Percentiles rank a stretch among this genome's conserved stretches.
Evolutionary conservation across 805 yeast species (phyloP).

Genomic region (Hanseniaspora valbyensis): DNA sequence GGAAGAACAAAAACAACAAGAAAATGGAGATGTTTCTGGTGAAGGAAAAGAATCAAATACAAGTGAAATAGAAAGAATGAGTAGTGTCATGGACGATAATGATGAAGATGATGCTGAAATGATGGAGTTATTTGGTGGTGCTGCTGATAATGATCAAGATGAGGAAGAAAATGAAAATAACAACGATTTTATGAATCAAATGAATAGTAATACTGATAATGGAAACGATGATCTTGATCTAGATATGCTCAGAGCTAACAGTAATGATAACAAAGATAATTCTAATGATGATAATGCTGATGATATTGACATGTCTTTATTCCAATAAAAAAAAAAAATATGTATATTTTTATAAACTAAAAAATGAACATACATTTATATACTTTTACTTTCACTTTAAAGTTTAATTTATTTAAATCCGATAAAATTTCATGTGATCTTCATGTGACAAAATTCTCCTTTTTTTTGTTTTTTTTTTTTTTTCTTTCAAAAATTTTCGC

Average conservation of each 20-base stretch:
- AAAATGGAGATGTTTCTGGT: too few relatives aligned
- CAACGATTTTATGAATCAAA: neutral
- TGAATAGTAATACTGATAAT: neutral
- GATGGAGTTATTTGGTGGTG: slow-evolving; percentile 14
- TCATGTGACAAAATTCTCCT: too few relatives aligned
- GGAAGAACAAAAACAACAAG: neutral
- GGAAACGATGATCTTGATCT: neutral
- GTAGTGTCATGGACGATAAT: too few relatives aligned
- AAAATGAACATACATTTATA: too few relatives aligned
- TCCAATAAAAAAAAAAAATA: neutral
- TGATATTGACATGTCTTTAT: neutral
- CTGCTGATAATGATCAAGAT: too few relatives aligned
- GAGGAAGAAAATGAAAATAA: neutral
- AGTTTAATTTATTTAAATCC: too few relatives aligned
- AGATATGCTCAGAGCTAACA: neutral
- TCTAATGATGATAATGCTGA: neutral
- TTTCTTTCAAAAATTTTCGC: too few relatives aligned
- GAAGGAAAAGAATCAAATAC: neutral
- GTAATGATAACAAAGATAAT: neutral
- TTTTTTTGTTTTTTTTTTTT: too few relatives aligned
- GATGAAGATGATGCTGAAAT: slow-evolving; percentile 10
- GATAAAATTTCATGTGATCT: too few relatives aligned
- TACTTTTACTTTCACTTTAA: too few relatives aligned
- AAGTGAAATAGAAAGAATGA: neutral
- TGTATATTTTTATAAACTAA: neutral